Evolutionary conservation across 148 eudicot species (phyloP).

Genomic region (Persicaria tinctoria): DNA sequence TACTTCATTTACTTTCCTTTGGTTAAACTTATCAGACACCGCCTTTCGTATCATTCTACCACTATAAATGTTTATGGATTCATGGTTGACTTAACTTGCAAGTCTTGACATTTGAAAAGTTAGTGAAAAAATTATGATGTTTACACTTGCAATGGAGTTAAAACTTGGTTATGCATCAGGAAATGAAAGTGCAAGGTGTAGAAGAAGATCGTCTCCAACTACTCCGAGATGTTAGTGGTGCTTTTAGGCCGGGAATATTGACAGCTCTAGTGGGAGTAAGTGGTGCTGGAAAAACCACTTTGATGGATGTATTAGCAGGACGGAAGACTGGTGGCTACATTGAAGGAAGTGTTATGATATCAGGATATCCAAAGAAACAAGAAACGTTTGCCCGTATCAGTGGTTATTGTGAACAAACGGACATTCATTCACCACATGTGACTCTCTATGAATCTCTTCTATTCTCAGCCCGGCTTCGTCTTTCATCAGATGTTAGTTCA

Average conservation of each 20-base stretch:
- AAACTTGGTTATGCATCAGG: conserved; percentile 29
- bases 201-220: conserved; percentile 51
- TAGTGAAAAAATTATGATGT: background rate
- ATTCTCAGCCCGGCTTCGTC: conserved; percentile 72
- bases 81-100: background rate
- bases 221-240: conserved; percentile 63
- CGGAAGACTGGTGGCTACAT: conserved; percentile 63
- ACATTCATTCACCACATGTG: conserved; percentile 68
- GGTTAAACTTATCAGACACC: background rate
- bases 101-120: background rate
- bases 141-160: background rate
- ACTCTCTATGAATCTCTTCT: conserved; percentile 66
- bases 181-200: conserved; percentile 50
- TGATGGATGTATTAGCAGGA: conserved; percentile 72
- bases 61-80: background rate
- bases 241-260: conserved; percentile 63
- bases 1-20: background rate
- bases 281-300: conserved; percentile 75
- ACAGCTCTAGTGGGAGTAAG: conserved; percentile 78
- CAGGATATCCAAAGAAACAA: conserved; percentile 65
- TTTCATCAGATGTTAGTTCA: conserved; percentile 34
- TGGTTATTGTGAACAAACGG: conserved; percentile 73
- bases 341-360: conserved; percentile 48
- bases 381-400: conserved; percentile 61
- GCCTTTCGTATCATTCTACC: background rate